A percentile compares a stretch with the other conserved stretches of the same genome.
Conservation (phyloP, 2,329 filamentous ascomycete species). For the Ophiostoma piceae region DNA sequence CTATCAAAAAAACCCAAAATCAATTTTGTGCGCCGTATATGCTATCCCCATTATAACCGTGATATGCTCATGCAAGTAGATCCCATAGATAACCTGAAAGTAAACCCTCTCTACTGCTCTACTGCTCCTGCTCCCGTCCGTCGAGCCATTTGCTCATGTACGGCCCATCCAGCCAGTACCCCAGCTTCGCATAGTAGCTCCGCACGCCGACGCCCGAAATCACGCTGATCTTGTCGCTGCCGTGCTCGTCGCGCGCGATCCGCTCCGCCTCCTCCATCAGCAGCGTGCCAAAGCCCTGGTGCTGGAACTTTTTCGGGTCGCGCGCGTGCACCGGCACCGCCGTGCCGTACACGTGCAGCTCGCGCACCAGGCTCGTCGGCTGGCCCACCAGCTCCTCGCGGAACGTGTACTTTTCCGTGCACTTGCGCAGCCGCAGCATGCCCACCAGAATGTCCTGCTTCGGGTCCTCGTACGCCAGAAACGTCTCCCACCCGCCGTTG, state of each 20-base stretch:
- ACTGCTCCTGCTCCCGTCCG: constrained; percentile 33
- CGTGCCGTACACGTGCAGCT: constrained; percentile 93
- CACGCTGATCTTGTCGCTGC: constrained; percentile 88
- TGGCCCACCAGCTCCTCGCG: constrained; percentile 79
- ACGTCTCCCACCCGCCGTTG: constrained; percentile 98
- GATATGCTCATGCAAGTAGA: background rate
- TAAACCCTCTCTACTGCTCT: background rate
- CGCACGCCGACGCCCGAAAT: constrained; percentile 97
- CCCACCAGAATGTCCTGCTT: constrained; percentile 98
- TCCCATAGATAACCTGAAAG: background rate
- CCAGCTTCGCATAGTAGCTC: constrained; percentile 89
- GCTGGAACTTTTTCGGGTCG: constrained; percentile 94
- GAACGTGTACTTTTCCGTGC: constrained; percentile 86
- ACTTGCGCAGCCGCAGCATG: constrained; percentile 81
- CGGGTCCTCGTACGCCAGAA: constrained; percentile 94
- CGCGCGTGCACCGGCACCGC: constrained; percentile 96
- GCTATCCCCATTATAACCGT: background rate
- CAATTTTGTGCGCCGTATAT: background rate
- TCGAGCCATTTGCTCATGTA: constrained; percentile 69
- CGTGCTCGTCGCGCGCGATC: constrained; percentile 90
- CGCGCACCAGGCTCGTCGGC: constrained; percentile 84
- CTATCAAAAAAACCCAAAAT: background rate
- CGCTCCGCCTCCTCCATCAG: constrained; percentile 97
- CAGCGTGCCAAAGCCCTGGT: constrained; percentile 92
- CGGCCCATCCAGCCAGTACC: constrained; percentile 88